Evolutionary conservation across 495 filamentous ascomycete species (phyloP).

Genomic region (Penicillium soppii): DNA sequence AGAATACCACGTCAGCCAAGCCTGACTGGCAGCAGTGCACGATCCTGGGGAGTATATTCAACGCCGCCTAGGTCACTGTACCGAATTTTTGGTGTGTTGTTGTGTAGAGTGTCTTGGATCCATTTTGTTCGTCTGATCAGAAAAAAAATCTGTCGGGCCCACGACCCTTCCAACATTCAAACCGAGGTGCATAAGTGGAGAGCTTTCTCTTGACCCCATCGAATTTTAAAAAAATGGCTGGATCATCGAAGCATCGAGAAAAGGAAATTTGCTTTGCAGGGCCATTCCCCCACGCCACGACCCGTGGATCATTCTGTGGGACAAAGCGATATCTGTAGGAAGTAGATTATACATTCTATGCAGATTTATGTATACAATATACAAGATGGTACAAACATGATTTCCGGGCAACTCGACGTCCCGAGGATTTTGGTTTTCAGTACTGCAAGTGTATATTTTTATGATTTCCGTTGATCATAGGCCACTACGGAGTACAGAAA

Average conservation of each 20-base stretch:
- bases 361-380: neutral
- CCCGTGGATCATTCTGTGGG: slow-evolving; percentile 4
- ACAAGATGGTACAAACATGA: neutral
- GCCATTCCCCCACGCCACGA: slow-evolving; percentile 2
- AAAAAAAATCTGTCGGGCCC: neutral
- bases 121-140: neutral
- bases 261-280: neutral
- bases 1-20: slow-evolving; percentile 36
- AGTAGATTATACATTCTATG: neutral
- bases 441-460: neutral
- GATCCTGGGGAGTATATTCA: neutral
- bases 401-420: too few species aligned
- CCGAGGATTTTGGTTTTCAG: neutral
- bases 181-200: slow-evolving; percentile 9
- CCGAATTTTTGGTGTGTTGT: neutral
- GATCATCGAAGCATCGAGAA: slow-evolving; percentile 18
- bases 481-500: too few species aligned
- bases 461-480: neutral
- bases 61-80: slow-evolving; percentile 2
- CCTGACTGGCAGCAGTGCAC: neutral
- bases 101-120: neutral
- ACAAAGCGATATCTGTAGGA: neutral
- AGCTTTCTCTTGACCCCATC: slow-evolving; percentile 5
- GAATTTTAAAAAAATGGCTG: slow-evolving; percentile 10
- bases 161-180: slow-evolving; percentile 1